Evolutionary conservation across 2,329 filamentous ascomycete genomes (phyloP), one percentile per base, ranked within the genome.

Genomic region (Talaromyces sp.): DNA sequence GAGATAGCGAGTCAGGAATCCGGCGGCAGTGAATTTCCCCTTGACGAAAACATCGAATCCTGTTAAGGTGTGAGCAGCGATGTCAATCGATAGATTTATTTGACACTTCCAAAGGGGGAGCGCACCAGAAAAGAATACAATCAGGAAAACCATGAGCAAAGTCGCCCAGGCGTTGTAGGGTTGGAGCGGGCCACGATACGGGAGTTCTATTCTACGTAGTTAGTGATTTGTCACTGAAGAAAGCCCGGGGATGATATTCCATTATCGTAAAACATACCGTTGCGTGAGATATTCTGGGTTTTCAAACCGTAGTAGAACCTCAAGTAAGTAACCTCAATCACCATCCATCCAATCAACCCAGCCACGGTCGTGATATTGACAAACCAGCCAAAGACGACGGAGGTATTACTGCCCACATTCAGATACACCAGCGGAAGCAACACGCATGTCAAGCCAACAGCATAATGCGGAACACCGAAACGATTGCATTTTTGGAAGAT

Each of bases 281-380:
- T 73, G 68, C 85, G 70, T 19, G 78, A 70, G n/a, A 88, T 75
- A 55, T 77, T 75, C 66, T 88, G 85, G 0, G 80, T 83, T 35
- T 75, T 75, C 56, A 84, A 82, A 0, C 81, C 85, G 7, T 78
- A 78, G 61, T 85, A 77, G 69, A 86, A 88, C 73, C 72, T 82
- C 69, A 60, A 25, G 28, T 60, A 57, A 33, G 46, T 53, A 33
- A 40, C 13, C 33, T 53, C 39, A 36, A 53, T 53, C 25, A 60
- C 55, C 8, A 82, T 79, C 87, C 88, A 91, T 35, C 80, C 83
- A 64, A 89, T 87, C 69, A 89, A 84, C 3, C 85, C 86, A 3
- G 84, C 84, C 7, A 87, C 84, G 53, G 84, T 82, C 10, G 81
- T 85, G 63, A 90, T 84, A 74, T 88, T 88, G 63, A 89, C 79